A percentile compares a stretch with the other conserved stretches of the same genome.
Conservation (phyloP, 306 rosid species). For the Castanea sativa region DNA sequence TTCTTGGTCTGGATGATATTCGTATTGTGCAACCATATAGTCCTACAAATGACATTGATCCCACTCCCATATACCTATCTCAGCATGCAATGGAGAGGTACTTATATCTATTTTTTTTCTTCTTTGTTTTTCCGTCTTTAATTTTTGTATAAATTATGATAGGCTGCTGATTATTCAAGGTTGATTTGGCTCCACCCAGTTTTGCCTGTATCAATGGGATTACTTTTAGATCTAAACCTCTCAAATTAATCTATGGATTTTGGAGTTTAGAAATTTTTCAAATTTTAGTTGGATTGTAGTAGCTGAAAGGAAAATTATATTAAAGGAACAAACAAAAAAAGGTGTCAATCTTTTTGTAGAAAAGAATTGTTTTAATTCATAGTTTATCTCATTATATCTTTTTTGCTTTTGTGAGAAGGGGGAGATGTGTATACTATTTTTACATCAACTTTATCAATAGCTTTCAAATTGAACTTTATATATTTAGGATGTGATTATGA, state of each 20-base stretch:
- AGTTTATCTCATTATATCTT: no score
- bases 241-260: neutral
- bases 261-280: neutral
- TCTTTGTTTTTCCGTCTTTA: neutral
- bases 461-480: neutral
- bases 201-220: neutral
- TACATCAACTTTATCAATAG: neutral
- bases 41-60: slow-evolving; percentile 80
- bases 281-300: neutral
- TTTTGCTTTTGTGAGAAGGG: neutral
- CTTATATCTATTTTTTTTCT: slow-evolving; percentile 9
- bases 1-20: slow-evolving; percentile 97
- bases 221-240: neutral
- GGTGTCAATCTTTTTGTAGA: neutral
- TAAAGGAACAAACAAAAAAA: neutral
- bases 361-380: neutral
- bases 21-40: slow-evolving; percentile 87
- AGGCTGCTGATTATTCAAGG: neutral
- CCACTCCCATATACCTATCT: slow-evolving; percentile 75
- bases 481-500: neutral
- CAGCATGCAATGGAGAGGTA: slow-evolving; percentile 92
- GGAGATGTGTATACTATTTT: neutral
- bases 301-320: neutral
- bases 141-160: neutral
- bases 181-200: neutral